Percentiles rank a stretch among this genome's conserved stretches.
Evolutionary conservation across 2,329 filamentous ascomycete genomes (phyloP).

Genomic region (Diaporthe caulivora): DNA sequence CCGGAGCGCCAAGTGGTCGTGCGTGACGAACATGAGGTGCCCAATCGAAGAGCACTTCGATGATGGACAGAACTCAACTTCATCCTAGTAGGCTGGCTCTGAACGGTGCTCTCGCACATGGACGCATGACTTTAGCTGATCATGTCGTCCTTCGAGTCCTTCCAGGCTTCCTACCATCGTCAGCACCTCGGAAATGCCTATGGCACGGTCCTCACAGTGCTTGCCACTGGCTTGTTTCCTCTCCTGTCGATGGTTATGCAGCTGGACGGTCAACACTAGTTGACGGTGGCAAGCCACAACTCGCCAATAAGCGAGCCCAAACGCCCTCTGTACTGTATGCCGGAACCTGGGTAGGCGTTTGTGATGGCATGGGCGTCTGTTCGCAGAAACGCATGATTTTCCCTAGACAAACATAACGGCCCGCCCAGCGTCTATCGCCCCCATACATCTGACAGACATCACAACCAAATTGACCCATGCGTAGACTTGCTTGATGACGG

Average conservation of each 20-base stretch:
- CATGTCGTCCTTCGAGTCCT: neutral
- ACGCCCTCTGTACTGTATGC: neutral
- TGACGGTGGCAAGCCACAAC: neutral
- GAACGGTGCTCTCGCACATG: neutral
- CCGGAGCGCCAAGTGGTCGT: constrained; percentile 4
- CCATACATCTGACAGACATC: constrained; percentile 6
- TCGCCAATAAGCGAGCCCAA: no score
- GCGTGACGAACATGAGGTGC: constrained; percentile 7
- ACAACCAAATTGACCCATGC: neutral
- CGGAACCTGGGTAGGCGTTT: neutral
- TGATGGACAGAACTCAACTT: neutral
- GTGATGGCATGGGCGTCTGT: neutral
- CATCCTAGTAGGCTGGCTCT: neutral
- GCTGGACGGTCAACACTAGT: neutral
- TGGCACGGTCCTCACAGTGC: constrained; percentile 2
- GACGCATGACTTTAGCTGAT: neutral
- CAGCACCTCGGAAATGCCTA: neutral
- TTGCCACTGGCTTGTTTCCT: constrained; percentile 26
- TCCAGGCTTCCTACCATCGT: neutral
- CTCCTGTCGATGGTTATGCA: neutral
- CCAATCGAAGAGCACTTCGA: neutral
- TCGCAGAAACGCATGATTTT: constrained; percentile 15
- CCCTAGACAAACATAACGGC: constrained; percentile 11
- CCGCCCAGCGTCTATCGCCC: constrained; percentile 5
- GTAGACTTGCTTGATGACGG: neutral